Percentiles rank a stretch among this genome's conserved stretches.
These are phyloP conservation scores for Calonectria pseudoturangicola DNA, from an alignment of 2,329 filamentous ascomycete genomes.

Conservation along the genomic window DNA sequence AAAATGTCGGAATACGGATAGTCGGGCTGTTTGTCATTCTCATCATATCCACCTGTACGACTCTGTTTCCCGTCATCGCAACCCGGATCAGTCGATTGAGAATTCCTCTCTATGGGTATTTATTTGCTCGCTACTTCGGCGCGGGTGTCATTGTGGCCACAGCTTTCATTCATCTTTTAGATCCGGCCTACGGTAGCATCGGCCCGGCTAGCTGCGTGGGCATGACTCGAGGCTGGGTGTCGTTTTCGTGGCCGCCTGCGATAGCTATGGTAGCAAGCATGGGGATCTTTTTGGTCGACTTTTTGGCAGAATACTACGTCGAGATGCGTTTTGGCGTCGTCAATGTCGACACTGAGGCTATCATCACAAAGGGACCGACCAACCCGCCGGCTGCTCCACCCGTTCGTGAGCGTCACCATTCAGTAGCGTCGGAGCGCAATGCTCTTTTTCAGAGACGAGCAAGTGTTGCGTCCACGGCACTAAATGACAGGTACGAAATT, in stretches of 20 bases:
- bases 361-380: neutral
- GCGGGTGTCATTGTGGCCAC: constrained; percentile 12
- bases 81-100: neutral
- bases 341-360: neutral
- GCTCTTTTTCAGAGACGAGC: neutral
- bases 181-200: constrained; percentile 3
- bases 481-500: constrained; percentile 1
- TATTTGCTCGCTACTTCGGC: constrained; percentile 21
- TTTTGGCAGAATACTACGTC: constrained; percentile 13
- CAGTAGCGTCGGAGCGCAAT: neutral
- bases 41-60: neutral
- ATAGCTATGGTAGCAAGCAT: constrained; percentile 1
- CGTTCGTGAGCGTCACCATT: neutral
- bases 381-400: neutral
- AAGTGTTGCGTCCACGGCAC: neutral
- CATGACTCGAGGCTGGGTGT: constrained; percentile 6
- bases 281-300: constrained; percentile 13
- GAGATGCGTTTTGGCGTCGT: constrained; percentile 5
- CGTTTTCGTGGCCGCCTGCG: neutral
- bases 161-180: constrained; percentile 11
- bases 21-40: neutral
- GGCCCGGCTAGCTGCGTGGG: neutral
- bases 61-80: constrained; percentile 1
- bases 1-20: neutral
- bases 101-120: constrained; percentile 14